Percentiles rank a stretch among this genome's conserved stretches.
Evolutionary conservation across 2,329 filamentous ascomycete genomes (phyloP).

Genomic region (Neospermospora avenae): DNA sequence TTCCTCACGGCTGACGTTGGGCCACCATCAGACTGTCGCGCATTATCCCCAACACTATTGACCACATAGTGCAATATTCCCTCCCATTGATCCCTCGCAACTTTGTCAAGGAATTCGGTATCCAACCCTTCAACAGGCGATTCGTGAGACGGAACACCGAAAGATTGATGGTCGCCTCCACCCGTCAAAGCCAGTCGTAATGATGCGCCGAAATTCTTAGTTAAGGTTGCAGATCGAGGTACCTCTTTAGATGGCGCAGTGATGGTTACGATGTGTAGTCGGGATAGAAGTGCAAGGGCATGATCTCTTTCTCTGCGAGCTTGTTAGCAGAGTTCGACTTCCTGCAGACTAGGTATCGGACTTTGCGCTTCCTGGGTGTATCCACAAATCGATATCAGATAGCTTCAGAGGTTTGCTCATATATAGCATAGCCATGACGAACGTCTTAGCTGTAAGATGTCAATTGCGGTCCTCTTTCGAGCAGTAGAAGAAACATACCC

Average conservation of each 20-base stretch:
- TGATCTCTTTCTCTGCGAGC: conserved; percentile 70
- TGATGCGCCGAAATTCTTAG: conserved; percentile 77
- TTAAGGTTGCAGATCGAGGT: conserved; percentile 71
- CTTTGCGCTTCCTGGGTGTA: conserved; percentile 64
- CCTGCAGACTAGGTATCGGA: conserved; percentile 31
- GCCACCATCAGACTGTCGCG: conserved; percentile 45
- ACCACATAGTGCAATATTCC: conserved; percentile 95
- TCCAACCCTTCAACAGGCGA: conserved; percentile 62
- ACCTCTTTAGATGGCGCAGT: conserved; percentile 57
- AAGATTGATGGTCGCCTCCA: conserved; percentile 79
- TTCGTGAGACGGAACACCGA: conserved; percentile 77
- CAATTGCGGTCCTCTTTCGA: conserved; percentile 15
- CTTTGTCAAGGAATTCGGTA: conserved; percentile 73
- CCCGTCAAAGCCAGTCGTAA: conserved; percentile 85
- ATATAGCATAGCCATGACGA: conserved; percentile 95
- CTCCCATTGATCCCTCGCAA: conserved; percentile 89
- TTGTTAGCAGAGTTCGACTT: conserved; percentile 12
- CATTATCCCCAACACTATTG: conserved; percentile 61
- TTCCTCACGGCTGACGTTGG: conserved; percentile 80
- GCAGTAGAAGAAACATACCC: conserved; percentile 51
- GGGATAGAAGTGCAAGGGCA: conserved; percentile 74
- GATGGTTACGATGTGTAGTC: conserved; percentile 81
- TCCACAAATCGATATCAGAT: conserved; percentile 82
- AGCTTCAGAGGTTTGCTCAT: conserved; percentile 76
- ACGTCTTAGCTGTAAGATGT: conserved; percentile 69